Evolutionary conservation across 495 filamentous ascomycete genomes (phyloP).

Genomic region (Penicillium egyptiacum): DNA sequence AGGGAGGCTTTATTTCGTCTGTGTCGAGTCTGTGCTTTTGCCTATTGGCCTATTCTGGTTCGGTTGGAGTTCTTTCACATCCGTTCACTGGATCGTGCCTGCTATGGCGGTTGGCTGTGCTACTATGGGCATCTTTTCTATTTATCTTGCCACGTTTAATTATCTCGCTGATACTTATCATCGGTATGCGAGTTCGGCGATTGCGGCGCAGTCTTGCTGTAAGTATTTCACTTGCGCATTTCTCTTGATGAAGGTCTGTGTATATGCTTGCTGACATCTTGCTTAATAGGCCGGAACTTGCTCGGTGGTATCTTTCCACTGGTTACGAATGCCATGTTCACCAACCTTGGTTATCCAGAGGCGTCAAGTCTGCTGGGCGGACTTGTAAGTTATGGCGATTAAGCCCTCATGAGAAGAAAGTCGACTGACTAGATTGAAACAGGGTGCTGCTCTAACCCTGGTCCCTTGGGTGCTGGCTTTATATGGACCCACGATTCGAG

Average conservation of each 20-base stretch:
- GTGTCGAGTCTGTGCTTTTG: constrained; percentile 65
- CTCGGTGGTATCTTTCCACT: constrained; percentile 82
- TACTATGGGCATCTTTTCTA: constrained; percentile 83
- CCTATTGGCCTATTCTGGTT: constrained; percentile 85
- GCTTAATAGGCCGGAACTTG: constrained; percentile 64
- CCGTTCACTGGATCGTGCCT: constrained; percentile 77
- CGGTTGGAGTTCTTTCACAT: constrained; percentile 67
- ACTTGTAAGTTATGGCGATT: constrained; percentile 44
- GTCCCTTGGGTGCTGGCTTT: constrained; percentile 87
- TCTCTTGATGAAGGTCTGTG: background rate
- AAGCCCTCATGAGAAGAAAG: background rate
- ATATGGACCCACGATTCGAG: constrained; percentile 76
- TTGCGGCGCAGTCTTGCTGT: constrained; percentile 85
- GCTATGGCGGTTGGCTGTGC: constrained; percentile 67
- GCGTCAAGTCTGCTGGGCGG: constrained; percentile 76
- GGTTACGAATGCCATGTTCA: constrained; percentile 70
- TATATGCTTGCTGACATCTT: constrained; percentile 1
- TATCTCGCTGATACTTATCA: constrained; percentile 93
- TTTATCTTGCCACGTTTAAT: constrained; percentile 91
- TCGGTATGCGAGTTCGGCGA: constrained; percentile 76
- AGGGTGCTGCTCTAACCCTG: constrained; percentile 63
- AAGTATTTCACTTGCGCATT: constrained; percentile 16
- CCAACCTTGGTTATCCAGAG: constrained; percentile 65
- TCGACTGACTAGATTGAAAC: constrained; percentile 12
- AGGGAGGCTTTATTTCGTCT: constrained; percentile 79